Conservation (phyloP, 2,329 filamentous ascomycete genomes). For the Daldinia sp. region DNA sequence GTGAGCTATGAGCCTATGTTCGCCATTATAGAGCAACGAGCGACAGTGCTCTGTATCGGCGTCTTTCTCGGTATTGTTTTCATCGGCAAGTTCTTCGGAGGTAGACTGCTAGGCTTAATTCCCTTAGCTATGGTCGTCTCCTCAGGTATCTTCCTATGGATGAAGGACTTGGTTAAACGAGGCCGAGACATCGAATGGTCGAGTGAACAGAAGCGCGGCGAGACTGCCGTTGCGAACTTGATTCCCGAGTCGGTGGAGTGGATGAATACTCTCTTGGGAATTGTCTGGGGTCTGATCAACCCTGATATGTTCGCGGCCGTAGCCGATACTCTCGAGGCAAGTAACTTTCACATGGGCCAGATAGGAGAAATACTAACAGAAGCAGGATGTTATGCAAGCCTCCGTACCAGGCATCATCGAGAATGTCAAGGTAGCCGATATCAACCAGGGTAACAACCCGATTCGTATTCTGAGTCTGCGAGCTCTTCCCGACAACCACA, state of each 20-base stretch:
- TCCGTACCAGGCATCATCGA: conserved; percentile 91
- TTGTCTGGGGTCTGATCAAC: conserved; percentile 91
- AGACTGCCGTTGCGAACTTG: conserved; percentile 86
- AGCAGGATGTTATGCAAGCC: conserved; percentile 89
- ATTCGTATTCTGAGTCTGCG: conserved; percentile 87
- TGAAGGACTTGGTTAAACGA: conserved; percentile 83
- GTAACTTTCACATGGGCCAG: neutral
- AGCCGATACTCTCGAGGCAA: conserved; percentile 82
- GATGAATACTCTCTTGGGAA: conserved; percentile 88
- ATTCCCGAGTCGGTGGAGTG: conserved; percentile 94
- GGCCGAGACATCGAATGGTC: conserved; percentile 88
- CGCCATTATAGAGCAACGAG: conserved; percentile 75
- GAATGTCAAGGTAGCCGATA: conserved; percentile 93
- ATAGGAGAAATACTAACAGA: conserved; percentile 18
- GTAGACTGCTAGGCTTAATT: conserved; percentile 77
- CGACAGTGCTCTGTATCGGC: conserved; percentile 72
- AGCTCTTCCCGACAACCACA: conserved; percentile 82
- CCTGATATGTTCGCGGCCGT: conserved; percentile 93
- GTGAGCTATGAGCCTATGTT: conserved; percentile 93
- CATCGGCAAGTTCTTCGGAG: conserved; percentile 81
- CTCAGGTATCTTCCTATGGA: conserved; percentile 87
- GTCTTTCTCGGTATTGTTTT: conserved; percentile 79
- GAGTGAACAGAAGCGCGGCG: conserved; percentile 83
- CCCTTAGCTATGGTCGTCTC: conserved; percentile 75
- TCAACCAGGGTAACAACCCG: conserved; percentile 91